Percentiles rank a stretch among this genome's conserved stretches.
Conservation (phyloP, 2,329 filamentous ascomycete genomes). For the Aureobasidium sp. region DNA sequence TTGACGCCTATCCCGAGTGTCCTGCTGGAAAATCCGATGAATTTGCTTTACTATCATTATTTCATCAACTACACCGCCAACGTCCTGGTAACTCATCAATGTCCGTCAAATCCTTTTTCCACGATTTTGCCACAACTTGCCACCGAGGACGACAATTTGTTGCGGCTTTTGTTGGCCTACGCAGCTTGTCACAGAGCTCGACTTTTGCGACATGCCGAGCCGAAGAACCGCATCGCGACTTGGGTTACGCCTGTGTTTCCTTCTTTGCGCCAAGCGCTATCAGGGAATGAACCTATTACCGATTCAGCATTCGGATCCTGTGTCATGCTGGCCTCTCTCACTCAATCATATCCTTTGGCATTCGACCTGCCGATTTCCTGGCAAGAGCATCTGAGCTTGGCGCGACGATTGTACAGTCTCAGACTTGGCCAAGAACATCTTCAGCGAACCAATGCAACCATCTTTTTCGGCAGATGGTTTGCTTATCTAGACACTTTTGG, state of each 20-base stretch:
- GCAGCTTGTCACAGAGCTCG: constrained; percentile 74
- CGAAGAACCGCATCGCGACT: constrained; percentile 65
- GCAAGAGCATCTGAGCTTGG: constrained; percentile 70
- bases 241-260: constrained; percentile 78
- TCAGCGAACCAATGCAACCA: constrained; percentile 53
- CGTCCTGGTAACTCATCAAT: constrained; percentile 55
- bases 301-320: constrained; percentile 69
- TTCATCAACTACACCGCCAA: constrained; percentile 74
- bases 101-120: constrained; percentile 52
- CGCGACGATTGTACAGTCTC: constrained; percentile 42
- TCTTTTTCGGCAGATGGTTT: constrained; percentile 75
- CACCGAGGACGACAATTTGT: constrained; percentile 58
- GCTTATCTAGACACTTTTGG: constrained; percentile 76
- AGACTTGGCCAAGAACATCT: constrained; percentile 50
- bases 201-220: constrained; percentile 64
- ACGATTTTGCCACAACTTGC: constrained; percentile 59
- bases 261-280: constrained; percentile 58
- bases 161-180: constrained; percentile 71
- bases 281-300: constrained; percentile 51
- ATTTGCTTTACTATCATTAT: constrained; percentile 65
- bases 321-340: constrained; percentile 75
- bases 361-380: constrained; percentile 72
- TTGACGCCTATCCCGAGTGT: constrained; percentile 48
- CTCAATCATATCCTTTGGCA: constrained; percentile 73
- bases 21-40: constrained; percentile 67